A percentile compares a stretch with the other conserved stretches of the same genome.
These are phyloP conservation scores for Hordeum pubiflorum DNA, from an alignment of 202 grass and related monocot species.

Conservation along the genomic window DNA sequence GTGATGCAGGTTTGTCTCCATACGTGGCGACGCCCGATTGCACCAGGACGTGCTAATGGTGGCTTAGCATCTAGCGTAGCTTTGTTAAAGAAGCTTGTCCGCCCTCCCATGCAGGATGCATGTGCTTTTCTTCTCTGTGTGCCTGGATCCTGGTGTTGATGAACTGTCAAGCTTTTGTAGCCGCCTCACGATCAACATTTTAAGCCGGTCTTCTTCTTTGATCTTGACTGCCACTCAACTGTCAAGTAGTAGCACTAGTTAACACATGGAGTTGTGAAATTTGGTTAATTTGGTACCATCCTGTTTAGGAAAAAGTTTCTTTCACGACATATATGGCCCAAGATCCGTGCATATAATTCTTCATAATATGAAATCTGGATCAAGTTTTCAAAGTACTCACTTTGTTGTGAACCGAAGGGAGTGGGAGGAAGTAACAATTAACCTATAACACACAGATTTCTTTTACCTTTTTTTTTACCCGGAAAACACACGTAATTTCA, in stretches of 20 bases:
- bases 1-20: neutral
- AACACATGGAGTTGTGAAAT: no score
- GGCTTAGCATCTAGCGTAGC: neutral
- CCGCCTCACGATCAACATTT: neutral
- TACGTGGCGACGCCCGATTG: conserved; percentile 2
- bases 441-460: neutral
- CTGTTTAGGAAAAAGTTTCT: no score
- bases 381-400: no score
- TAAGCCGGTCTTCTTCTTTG: neutral
- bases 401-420: no score
- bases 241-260: no score
- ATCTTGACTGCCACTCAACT: neutral
- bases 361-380: no score
- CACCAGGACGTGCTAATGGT: neutral
- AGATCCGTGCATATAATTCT: no score
- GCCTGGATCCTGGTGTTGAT: neutral
- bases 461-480: no score
- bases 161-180: neutral
- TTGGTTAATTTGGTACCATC: no score
- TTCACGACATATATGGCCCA: no score
- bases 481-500: neutral
- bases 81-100: conserved; percentile 12
- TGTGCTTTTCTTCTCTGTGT: neutral
- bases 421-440: no score
- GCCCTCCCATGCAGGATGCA: conserved; percentile 20